Percentiles rank a stretch among this genome's conserved stretches.
These are phyloP conservation scores for Porcisia hertigi DNA, from an alignment of 208 protist genomes.

Conservation along the genomic window DNA sequence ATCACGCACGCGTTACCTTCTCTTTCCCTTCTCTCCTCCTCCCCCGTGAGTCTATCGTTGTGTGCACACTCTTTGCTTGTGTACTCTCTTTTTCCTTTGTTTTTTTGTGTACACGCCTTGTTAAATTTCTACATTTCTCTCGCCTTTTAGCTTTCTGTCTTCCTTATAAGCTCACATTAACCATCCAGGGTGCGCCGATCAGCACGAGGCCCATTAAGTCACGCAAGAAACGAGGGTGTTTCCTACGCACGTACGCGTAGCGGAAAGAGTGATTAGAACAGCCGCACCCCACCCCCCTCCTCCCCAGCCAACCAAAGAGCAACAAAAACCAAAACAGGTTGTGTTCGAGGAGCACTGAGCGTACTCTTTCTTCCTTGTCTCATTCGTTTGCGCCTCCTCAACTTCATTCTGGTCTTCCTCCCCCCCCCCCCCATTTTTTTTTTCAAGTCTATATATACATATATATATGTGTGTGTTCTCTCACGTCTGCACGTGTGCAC, in stretches of 20 bases:
- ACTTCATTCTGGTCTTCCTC: background rate
- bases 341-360: too few relatives aligned
- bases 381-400: background rate
- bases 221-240: background rate
- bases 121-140: too few relatives aligned
- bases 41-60: background rate
- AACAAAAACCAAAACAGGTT: too few relatives aligned
- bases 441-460: background rate
- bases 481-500: too few relatives aligned
- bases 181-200: too few relatives aligned
- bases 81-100: slow-evolving; percentile 2
- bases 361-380: too few relatives aligned
- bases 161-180: too few relatives aligned
- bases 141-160: too few relatives aligned
- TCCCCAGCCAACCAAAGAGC: too few relatives aligned
- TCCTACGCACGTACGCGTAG: too few relatives aligned
- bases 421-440: background rate
- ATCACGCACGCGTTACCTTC: background rate
- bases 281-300: too few relatives aligned
- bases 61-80: background rate
- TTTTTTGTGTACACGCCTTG: background rate
- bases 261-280: too few relatives aligned
- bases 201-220: background rate
- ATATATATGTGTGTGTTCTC: background rate
- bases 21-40: background rate